Conservation (phyloP, 139 green algal genomes). For the Micromonas pusilla region DNA sequence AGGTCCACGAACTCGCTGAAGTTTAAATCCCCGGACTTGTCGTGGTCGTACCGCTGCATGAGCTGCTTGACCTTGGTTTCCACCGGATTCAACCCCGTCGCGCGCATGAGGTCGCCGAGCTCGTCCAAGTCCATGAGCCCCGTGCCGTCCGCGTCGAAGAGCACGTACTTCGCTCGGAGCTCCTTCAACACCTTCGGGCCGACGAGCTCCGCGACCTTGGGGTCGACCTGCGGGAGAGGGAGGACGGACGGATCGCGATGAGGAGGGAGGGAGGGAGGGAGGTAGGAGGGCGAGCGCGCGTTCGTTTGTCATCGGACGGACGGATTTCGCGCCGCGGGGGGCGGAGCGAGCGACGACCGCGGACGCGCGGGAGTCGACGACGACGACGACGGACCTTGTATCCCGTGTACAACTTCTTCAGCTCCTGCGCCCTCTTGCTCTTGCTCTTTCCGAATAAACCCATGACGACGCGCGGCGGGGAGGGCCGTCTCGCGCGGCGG, state of each 20-base stretch:
- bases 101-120: background rate
- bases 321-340: too few relatives aligned
- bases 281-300: too few relatives aligned
- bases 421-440: too few relatives aligned
- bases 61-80: background rate
- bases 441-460: too few relatives aligned
- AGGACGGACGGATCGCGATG: background rate
- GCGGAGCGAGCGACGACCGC: too few relatives aligned
- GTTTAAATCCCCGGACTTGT: background rate
- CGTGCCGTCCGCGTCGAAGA: conserved; percentile 3
- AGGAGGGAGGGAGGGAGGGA: too few relatives aligned
- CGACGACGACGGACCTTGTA: too few relatives aligned
- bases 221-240: background rate
- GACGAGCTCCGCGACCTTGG: background rate
- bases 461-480: too few relatives aligned
- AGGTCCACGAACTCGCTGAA: background rate
- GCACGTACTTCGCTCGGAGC: background rate
- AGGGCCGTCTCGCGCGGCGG: too few relatives aligned
- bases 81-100: background rate
- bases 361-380: too few relatives aligned
- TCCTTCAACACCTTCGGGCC: background rate
- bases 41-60: background rate
- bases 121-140: background rate
- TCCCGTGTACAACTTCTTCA: too few relatives aligned
- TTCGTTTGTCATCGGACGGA: too few relatives aligned